These are phyloP conservation scores for Auricularia heimuer DNA, from an alignment of 768 basidiomycete species.

Conservation along the genomic window DNA sequence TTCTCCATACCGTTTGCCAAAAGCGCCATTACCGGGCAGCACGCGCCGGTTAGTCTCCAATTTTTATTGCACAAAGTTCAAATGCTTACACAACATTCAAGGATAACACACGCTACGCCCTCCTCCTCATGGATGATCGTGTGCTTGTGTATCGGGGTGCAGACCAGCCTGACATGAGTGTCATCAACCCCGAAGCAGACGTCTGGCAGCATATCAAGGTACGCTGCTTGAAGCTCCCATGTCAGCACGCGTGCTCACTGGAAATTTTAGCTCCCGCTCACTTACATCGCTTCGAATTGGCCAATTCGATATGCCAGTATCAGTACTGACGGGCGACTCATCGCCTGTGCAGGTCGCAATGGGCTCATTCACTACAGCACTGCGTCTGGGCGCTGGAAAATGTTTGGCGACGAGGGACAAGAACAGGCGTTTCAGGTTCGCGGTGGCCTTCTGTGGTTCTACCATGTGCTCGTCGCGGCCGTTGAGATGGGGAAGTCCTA, in stretches of 20 bases:
- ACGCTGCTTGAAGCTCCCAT: background rate
- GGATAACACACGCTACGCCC: slow-evolving; percentile 95
- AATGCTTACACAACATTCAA: slow-evolving; percentile 17
- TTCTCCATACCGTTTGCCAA: slow-evolving; percentile 89
- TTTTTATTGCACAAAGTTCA: too few relatives aligned
- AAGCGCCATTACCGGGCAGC: slow-evolving; percentile 85
- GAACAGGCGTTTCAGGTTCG: slow-evolving; percentile 81
- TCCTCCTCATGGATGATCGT: slow-evolving; percentile 91
- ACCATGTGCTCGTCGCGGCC: slow-evolving; percentile 86
- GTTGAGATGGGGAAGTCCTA: slow-evolving; percentile 73
- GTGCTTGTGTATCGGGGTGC: slow-evolving; percentile 90
- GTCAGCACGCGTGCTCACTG: too few relatives aligned
- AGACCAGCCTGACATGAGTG: slow-evolving; percentile 95
- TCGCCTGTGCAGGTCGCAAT: slow-evolving; percentile 85
- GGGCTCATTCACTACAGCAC: slow-evolving; percentile 93
- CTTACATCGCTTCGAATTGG: slow-evolving; percentile 87
- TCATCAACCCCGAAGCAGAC: slow-evolving; percentile 95
- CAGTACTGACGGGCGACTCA: slow-evolving; percentile 80
- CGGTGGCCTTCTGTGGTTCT: slow-evolving; percentile 94
- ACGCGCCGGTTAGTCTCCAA: slow-evolving; percentile 61
- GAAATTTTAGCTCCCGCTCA: slow-evolving; percentile 63
- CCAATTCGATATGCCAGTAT: slow-evolving; percentile 88
- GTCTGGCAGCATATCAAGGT: slow-evolving; percentile 98
- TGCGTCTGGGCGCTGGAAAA: slow-evolving; percentile 90
- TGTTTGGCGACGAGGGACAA: slow-evolving; percentile 70